These are phyloP conservation scores for Leccinum pellstonianum DNA, from an alignment of 768 basidiomycete species.

Conservation along the genomic window DNA sequence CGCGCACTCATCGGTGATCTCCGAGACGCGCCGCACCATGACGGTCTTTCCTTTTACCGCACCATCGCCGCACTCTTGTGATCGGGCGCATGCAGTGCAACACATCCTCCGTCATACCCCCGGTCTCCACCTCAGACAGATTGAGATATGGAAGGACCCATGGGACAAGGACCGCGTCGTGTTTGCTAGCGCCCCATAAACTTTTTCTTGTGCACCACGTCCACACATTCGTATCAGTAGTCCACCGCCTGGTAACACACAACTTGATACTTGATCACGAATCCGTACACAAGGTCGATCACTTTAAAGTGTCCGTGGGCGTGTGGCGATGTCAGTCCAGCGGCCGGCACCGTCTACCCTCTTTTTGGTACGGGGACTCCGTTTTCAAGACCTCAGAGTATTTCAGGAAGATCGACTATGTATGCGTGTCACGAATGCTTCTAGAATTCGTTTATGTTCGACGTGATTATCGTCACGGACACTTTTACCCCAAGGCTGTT, in stretches of 20 bases:
- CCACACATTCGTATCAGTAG: slow-evolving; percentile 1
- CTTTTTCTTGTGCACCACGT: neutral
- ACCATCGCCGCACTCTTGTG: slow-evolving; percentile 62
- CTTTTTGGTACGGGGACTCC: slow-evolving; percentile 5
- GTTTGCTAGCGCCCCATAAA: slow-evolving; percentile 46
- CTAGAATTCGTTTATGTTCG: slow-evolving; percentile 1
- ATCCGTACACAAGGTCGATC: neutral
- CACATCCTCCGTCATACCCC: slow-evolving; percentile 52
- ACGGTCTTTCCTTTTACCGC: slow-evolving; percentile 71
- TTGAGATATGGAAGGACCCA: slow-evolving; percentile 73
- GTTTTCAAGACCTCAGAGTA: slow-evolving; percentile 4
- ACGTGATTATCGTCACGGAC: slow-evolving; percentile 14
- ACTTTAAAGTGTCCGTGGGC: slow-evolving; percentile 6
- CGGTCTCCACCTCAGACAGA: slow-evolving; percentile 41
- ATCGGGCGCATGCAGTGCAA: slow-evolving; percentile 65
- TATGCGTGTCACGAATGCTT: neutral
- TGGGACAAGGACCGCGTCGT: slow-evolving; percentile 77
- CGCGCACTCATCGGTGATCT: slow-evolving; percentile 78
- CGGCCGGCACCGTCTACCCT: slow-evolving; percentile 1
- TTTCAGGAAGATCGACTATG: slow-evolving; percentile 4
- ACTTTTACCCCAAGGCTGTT: neutral
- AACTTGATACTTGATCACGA: slow-evolving; percentile 2
- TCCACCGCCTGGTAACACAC: slow-evolving; percentile 19
- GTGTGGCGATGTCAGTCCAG: slow-evolving; percentile 10
- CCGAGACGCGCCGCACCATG: slow-evolving; percentile 31